Base-by-base conservation (phyloP, 768 basidiomycete genomes). In the Clathrus columnatus region DNA sequence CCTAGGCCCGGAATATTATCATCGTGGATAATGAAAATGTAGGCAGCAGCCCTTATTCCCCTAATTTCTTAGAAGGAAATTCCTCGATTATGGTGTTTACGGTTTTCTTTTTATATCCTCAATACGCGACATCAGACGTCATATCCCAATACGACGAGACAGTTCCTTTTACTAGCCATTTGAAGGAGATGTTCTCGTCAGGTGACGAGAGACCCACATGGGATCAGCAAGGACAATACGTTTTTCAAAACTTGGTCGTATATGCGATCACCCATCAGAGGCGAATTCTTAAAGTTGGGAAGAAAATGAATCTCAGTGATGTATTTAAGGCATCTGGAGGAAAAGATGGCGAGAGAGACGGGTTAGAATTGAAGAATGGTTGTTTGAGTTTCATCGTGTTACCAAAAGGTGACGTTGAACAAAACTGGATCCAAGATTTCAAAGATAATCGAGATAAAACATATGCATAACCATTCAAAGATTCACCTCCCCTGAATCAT, bases 91-190 rank as follows among this genome's bases (percentile, higher is more conserved):
- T 95, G 11, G 69, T 95, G 59, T 67, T 96, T 65, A 95, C 96
- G 1, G 84, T 87, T 42, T 90, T 96, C 74, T 87, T 98, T 70
- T 76, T 97, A 58, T 96, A 97, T 69, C 96, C 96, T 5, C 85
- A 91, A 66, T 76, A 92, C 60, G 81, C 84, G 10, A 91, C 82
- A 5, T 91, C 94, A 26, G 96, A 99, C 69, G 77, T 94, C 56
- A 87, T 97, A 60, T 75, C 86, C 14, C 77, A 84, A 49, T 97
- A 95, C 69, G 75, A 82, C 60, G 94, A 97, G 68, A 80, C 85
- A 60, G 85, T 89, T 1, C 79, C 90, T 2, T 92, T 98, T 67
- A 73, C 76, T 7, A 82, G 82, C 41, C 88, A 92, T 60, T 74
- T 97, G 3, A 72, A 75, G 18, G 70, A 74, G 16, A 94, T 99